Evolutionary conservation across 768 basidiomycete genomes (phyloP).

Genomic region (Multifurca ochricompacta): DNA sequence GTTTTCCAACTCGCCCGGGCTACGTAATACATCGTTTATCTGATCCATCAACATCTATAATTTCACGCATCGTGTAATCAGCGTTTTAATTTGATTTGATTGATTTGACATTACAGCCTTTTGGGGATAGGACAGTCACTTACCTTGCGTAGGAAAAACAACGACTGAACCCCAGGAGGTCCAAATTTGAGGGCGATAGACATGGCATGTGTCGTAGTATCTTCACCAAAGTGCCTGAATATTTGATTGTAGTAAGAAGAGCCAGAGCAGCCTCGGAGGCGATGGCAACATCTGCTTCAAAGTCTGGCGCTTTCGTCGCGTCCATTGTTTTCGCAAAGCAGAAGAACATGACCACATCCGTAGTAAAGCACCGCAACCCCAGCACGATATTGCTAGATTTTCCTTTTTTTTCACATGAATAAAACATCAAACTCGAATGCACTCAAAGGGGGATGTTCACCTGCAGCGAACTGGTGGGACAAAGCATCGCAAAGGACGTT

Average conservation of each 20-base stretch:
- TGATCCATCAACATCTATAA: background rate
- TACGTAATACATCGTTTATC: background rate
- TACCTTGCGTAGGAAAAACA: background rate
- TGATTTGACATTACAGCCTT: no score
- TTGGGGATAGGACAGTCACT: background rate
- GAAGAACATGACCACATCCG: background rate
- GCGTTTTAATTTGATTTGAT: no score
- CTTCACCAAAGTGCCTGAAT: background rate
- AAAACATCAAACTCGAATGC: no score
- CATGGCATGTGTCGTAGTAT: background rate
- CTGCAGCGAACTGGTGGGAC: background rate
- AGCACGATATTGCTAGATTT: background rate
- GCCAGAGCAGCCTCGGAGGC: background rate
- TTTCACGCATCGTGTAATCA: background rate
- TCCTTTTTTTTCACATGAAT: background rate
- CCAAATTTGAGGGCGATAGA: background rate
- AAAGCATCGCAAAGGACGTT: background rate
- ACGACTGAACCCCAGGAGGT: background rate
- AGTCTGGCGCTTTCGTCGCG: background rate
- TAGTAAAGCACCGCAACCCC: background rate
- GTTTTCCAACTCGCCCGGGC: background rate
- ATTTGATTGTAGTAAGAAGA: background rate
- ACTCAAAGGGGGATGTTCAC: background rate
- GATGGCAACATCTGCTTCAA: background rate
- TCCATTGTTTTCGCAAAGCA: background rate